Evolutionary conservation across 208 protist species (phyloP).

Genomic region (Trypanosoma mega): DNA sequence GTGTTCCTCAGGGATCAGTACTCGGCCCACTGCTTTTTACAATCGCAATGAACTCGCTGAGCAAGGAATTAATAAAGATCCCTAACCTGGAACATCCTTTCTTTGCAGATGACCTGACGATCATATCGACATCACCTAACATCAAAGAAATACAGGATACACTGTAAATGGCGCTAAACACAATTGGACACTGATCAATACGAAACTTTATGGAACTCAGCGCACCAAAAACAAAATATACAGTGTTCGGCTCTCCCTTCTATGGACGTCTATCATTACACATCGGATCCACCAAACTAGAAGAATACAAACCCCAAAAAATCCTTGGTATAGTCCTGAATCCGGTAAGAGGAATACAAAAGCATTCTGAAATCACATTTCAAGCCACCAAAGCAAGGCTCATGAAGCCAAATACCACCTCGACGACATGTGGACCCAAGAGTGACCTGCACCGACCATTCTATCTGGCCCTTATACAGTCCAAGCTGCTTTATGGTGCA

Average conservation of each 20-base stretch:
- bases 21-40: conserved; percentile 32
- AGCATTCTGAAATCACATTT: neutral
- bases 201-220: conserved; percentile 7
- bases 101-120: conserved; percentile 38
- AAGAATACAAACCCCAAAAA: conserved; percentile 10
- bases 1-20: conserved; percentile 36
- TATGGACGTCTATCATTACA: no score
- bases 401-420: conserved; percentile 5
- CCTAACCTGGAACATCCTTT: conserved; percentile 17
- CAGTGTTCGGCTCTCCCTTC: no score
- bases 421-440: conserved; percentile 5
- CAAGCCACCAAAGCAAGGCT: neutral
- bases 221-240: conserved; percentile 1
- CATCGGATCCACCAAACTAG: neutral
- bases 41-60: conserved; percentile 30
- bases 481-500: conserved; percentile 7
- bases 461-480: conserved; percentile 8
- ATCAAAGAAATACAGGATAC: conserved; percentile 1
- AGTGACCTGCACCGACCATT: conserved; percentile 2
- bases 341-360: conserved; percentile 9
- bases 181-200: neutral
- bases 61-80: conserved; percentile 10
- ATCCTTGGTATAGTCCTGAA: conserved; percentile 10
- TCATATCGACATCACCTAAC: conserved; percentile 1
- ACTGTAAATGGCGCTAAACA: conserved; percentile 5